Evolutionary conservation across 2,329 filamentous ascomycete genomes (phyloP).

Genomic region (Penicillium sp.): DNA sequence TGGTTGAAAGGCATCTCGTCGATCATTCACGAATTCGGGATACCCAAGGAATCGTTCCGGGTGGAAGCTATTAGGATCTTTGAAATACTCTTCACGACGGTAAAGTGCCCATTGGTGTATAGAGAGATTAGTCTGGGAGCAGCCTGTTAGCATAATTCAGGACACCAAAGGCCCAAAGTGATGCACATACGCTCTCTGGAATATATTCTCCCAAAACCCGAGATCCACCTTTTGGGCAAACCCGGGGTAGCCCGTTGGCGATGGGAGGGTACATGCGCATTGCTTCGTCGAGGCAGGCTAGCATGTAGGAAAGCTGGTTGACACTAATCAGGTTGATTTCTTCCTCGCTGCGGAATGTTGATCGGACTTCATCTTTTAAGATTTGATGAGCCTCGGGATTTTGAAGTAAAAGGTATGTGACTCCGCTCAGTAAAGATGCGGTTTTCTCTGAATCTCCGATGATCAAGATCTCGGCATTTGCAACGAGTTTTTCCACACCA

Average conservation of each 20-base stretch:
- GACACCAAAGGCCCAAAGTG: not conserved
- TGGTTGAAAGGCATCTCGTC: constrained; percentile 47
- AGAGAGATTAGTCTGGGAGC: constrained; percentile 41
- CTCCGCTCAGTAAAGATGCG: constrained; percentile 44
- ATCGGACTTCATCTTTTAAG: constrained; percentile 43
- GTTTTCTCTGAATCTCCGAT: constrained; percentile 50
- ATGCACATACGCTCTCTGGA: constrained; percentile 17
- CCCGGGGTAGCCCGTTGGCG: constrained; percentile 23
- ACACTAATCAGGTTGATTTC: constrained; percentile 42
- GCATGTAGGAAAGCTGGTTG: constrained; percentile 39
- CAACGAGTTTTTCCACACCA: constrained; percentile 31
- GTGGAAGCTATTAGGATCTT: constrained; percentile 45
- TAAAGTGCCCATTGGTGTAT: constrained; percentile 50
- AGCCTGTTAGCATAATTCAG: not conserved
- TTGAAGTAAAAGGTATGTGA: constrained; percentile 42
- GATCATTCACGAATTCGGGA: constrained; percentile 41
- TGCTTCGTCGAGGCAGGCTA: constrained; percentile 45
- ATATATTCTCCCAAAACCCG: constrained; percentile 23
- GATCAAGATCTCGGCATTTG: constrained; percentile 35
- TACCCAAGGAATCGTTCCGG: constrained; percentile 45
- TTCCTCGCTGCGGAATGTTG: constrained; percentile 33
- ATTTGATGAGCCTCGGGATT: constrained; percentile 33
- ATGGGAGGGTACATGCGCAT: constrained; percentile 45
- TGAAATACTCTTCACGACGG: constrained; percentile 47
- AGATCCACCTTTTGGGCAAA: constrained; percentile 19